Conservation (phyloP, 2,329 filamentous ascomycete genomes). For the Colletotrichum costaricense region DNA sequence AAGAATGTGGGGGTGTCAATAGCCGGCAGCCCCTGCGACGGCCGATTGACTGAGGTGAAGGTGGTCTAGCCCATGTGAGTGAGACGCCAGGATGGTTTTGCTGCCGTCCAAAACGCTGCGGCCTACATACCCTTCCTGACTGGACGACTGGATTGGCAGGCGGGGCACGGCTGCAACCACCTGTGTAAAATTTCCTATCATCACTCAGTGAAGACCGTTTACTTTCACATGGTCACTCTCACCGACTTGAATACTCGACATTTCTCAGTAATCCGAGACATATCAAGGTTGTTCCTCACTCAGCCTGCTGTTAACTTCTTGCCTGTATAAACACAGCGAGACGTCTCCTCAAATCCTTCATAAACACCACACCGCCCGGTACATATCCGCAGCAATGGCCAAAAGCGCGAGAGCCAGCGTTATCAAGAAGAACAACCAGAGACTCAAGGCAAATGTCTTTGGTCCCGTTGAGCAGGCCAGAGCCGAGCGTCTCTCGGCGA, state of each 20-base stretch:
- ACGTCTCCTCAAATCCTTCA: not conserved
- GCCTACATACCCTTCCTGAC: not conserved
- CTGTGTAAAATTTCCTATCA: conserved; percentile 28
- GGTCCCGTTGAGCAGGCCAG: conserved; percentile 84
- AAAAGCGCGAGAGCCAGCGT: conserved; percentile 85
- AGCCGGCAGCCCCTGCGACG: conserved; percentile 22
- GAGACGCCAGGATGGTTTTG: conserved; percentile 11
- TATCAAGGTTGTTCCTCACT: no score
- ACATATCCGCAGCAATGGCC: conserved; percentile 72
- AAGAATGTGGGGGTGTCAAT: conserved; percentile 19
- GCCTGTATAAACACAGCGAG: not conserved
- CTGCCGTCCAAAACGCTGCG: not conserved
- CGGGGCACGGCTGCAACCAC: conserved; percentile 16
- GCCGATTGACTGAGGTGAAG: not conserved
- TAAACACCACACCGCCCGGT: conserved; percentile 10
- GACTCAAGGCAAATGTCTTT: conserved; percentile 84
- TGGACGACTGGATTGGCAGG: conserved; percentile 1
- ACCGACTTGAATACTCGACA: not conserved
- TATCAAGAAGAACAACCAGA: conserved; percentile 85
- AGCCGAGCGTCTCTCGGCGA: conserved; percentile 85
- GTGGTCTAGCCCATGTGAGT: conserved; percentile 15
- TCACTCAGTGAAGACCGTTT: not conserved
- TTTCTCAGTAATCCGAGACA: not conserved
- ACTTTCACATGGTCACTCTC: conserved; percentile 8
- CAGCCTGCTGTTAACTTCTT: not conserved